Conservation (phyloP, 371 early-diverging fungal species). For the Mucor sp. region DNA sequence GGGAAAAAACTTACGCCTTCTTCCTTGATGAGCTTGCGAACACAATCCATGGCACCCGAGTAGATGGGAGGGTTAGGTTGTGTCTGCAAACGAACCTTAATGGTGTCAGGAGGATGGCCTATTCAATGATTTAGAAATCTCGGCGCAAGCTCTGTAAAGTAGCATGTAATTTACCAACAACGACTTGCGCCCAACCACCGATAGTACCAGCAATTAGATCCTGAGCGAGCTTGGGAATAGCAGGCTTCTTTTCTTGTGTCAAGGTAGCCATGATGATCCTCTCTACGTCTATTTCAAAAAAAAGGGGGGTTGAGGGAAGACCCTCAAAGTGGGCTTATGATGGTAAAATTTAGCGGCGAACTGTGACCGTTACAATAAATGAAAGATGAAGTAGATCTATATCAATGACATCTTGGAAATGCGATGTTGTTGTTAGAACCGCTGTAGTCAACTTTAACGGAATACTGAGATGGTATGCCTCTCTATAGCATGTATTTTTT, state of each 20-base stretch:
- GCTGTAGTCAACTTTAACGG: too few species aligned
- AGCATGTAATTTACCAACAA: constrained; percentile 56
- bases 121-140: neutral
- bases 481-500: too few species aligned
- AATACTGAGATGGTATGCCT: too few species aligned
- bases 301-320: neutral
- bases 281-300: neutral
- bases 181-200: constrained; percentile 87
- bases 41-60: constrained; percentile 72
- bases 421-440: too few species aligned
- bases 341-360: neutral
- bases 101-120: constrained; percentile 80
- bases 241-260: neutral
- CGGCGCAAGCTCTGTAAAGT: neutral
- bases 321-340: neutral
- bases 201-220: constrained; percentile 84
- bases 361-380: neutral
- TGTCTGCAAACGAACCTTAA: constrained; percentile 86
- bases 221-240: constrained; percentile 54
- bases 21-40: constrained; percentile 63
- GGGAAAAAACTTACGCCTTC: constrained; percentile 69
- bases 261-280: neutral
- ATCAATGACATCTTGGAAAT: neutral
- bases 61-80: constrained; percentile 72
- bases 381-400: neutral